Percentiles rank a stretch among this genome's conserved stretches.
Conservation (phyloP, 345 rosid genomes). For the Dimocarpus longan region DNA sequence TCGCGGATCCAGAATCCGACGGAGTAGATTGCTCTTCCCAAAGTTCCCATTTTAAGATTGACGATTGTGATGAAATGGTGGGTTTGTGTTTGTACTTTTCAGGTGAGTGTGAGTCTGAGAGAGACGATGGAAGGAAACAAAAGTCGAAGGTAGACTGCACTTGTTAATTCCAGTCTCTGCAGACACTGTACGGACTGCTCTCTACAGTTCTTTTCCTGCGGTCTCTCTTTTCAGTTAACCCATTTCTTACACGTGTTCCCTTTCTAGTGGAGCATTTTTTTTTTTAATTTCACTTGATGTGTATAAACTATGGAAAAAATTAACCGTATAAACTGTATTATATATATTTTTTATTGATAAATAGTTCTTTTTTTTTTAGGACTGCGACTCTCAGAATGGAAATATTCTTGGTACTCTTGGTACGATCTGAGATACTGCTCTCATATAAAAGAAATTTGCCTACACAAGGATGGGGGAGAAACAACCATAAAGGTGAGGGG, state of each 20-base stretch:
- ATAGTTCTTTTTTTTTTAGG: no score
- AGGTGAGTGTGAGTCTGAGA: background rate
- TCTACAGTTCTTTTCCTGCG: slow-evolving; percentile 15
- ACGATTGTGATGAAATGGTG: background rate
- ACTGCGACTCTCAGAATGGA: no score
- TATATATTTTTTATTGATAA: no score
- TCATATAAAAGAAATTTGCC: no score
- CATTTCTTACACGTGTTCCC: slow-evolving; percentile 18
- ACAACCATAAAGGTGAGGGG: no score
- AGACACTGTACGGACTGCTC: background rate
- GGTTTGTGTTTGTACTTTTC: background rate
- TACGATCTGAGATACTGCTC: no score
- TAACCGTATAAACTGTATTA: no score
- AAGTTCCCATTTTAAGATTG: slow-evolving; percentile 54
- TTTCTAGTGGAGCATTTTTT: background rate
- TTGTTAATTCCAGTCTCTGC: background rate
- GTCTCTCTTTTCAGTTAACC: background rate
- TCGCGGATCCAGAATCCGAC: slow-evolving; percentile 97
- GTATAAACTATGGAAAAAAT: no score
- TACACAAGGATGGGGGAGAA: no score
- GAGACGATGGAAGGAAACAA: background rate
- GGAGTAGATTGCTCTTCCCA: slow-evolving; percentile 76
- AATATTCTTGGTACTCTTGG: no score
- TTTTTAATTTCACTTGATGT: no score
- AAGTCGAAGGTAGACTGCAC: slow-evolving; percentile 9